A percentile compares a stretch with the other conserved stretches of the same genome.
phyloP scores from a whole-genome alignment of 352 stramenopile genomes.

The Pythium insidiosum region DNA sequence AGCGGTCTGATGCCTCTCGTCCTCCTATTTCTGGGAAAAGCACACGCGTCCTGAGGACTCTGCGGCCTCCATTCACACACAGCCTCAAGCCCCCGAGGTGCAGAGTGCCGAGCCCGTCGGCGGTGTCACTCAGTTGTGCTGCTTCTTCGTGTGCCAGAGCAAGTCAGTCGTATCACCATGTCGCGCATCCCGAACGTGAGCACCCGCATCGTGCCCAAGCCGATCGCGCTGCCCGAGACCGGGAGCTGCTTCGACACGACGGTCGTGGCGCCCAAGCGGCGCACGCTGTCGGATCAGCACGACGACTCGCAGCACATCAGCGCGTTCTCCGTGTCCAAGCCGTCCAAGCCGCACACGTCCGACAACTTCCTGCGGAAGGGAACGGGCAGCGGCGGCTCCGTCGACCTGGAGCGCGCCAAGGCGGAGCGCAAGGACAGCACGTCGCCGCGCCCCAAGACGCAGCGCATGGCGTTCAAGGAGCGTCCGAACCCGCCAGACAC shows the following conservation, averaged over 20 bases:
- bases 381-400: conserved; percentile 81
- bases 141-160: no score
- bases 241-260: conserved; percentile 95
- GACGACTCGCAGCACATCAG: conserved; percentile 50
- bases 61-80: no score
- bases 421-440: conserved; percentile 29
- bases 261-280: conserved; percentile 46
- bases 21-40: no score
- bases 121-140: no score
- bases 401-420: conserved; percentile 57
- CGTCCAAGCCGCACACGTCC: conserved; percentile 73
- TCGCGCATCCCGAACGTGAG: conserved; percentile 75
- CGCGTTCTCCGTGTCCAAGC: conserved; percentile 90
- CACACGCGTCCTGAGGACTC: no score
- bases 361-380: conserved; percentile 89
- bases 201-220: conserved; percentile 77
- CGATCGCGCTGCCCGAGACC: conserved; percentile 77
- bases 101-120: no score
- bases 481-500: conserved; percentile 91
- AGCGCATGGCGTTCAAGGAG: conserved; percentile 86
- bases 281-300: conserved; percentile 60
- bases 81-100: no score
- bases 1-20: no score
- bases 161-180: conserved; percentile 27
- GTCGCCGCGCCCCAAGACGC: conserved; percentile 41